phyloP scores from a whole-genome alignment of 2,329 filamentous ascomycete species.

The Aureobasidium sp. region DNA sequence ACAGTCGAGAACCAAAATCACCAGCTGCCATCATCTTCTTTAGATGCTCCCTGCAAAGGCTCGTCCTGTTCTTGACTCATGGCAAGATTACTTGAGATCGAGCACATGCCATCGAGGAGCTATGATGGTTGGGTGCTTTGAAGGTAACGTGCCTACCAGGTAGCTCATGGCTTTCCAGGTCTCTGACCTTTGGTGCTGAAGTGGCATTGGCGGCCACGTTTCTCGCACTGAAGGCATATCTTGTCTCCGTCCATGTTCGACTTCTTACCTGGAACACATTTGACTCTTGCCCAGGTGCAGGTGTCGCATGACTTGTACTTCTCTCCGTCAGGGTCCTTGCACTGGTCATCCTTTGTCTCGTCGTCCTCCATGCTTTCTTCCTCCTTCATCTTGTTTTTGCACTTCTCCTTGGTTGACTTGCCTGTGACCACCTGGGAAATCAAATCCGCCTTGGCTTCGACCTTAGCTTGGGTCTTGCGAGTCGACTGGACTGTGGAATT shows the following conservation, averaged over 20 bases:
- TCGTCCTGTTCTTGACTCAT: background rate
- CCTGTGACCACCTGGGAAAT: background rate
- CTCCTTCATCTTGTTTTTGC: background rate
- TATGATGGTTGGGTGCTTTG: background rate
- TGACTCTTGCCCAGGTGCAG: background rate
- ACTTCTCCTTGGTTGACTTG: background rate
- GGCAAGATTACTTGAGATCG: background rate
- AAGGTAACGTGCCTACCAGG: background rate
- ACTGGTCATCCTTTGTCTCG: background rate
- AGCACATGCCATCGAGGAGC: background rate
- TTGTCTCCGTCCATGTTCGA: background rate
- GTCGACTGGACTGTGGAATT: background rate
- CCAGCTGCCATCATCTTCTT: background rate
- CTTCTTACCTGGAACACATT: background rate
- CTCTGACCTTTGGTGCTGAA: background rate
- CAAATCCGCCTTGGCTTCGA: background rate
- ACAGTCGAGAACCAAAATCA: background rate
- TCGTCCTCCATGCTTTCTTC: background rate
- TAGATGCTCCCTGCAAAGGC: background rate
- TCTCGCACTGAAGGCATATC: background rate
- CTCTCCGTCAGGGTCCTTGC: background rate
- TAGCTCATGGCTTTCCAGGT: background rate
- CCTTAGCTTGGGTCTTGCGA: background rate
- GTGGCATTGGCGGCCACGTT: background rate
- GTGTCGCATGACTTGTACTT: background rate